Evolutionary conservation across 1,284 basidiomycete species (phyloP).

Genomic region (Tranzscheliella williamsii): DNA sequence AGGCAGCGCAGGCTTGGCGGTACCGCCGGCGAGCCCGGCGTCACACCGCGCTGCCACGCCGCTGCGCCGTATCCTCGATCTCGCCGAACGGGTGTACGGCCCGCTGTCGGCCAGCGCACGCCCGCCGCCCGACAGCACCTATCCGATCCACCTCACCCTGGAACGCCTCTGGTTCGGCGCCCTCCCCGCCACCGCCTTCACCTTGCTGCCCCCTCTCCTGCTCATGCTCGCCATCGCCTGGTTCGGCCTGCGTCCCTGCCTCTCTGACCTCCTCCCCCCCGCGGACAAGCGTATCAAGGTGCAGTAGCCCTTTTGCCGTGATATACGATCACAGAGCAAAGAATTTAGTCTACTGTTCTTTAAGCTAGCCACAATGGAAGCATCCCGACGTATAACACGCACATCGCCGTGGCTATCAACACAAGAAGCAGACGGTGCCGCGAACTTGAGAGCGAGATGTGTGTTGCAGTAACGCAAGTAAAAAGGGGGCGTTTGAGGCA

Average conservation of each 20-base stretch:
- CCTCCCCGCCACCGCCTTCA: neutral
- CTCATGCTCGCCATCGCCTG: neutral
- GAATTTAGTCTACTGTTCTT: no score
- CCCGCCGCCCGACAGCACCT: neutral
- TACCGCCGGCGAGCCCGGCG: neutral
- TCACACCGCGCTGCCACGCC: neutral
- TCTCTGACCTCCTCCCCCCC: neutral
- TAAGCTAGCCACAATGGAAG: no score
- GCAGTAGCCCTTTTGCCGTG: no score
- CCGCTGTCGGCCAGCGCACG: neutral
- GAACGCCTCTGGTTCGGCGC: neutral
- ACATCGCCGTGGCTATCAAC: no score
- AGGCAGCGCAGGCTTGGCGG: constrained; percentile 2
- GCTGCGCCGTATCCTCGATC: neutral
- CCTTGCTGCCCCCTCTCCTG: neutral
- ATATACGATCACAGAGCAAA: no score
- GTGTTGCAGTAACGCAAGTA: no score
- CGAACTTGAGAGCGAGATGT: no score
- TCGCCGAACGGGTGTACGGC: constrained; percentile 11
- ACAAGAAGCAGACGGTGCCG: no score
- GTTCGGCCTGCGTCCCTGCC: neutral
- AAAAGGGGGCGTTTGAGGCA: no score
- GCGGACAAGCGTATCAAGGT: neutral
- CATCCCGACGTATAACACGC: no score
- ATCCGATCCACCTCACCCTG: constrained; percentile 2